phyloP scores from a whole-genome alignment of 495 filamentous ascomycete species.

The Penicillium silybi region DNA sequence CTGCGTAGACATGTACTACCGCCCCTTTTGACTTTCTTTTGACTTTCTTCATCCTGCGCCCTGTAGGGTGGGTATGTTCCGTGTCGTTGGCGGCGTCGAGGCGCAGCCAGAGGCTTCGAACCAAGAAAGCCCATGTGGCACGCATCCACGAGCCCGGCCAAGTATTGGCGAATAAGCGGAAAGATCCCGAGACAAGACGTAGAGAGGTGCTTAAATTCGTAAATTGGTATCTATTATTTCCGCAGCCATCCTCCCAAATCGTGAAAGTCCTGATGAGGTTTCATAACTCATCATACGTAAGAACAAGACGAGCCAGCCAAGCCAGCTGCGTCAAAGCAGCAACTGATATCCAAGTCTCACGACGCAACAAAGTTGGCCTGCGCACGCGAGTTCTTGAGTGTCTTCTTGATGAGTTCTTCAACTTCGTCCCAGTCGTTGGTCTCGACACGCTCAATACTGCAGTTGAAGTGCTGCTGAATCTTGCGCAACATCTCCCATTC shows the following conservation, averaged over 20 bases:
- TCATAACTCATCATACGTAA: conserved; percentile 32
- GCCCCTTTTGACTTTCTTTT: too few relatives aligned
- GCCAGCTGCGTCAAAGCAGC: background rate
- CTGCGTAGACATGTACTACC: too few relatives aligned
- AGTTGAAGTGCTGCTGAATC: conserved; percentile 70
- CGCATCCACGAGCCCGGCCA: too few relatives aligned
- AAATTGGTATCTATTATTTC: conserved; percentile 33
- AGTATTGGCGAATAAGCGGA: background rate
- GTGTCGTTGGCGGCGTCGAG: background rate
- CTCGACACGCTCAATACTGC: conserved; percentile 54
- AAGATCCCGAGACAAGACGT: background rate
- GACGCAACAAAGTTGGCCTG: conserved; percentile 48
- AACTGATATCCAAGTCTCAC: background rate
- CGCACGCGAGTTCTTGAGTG: conserved; percentile 77
- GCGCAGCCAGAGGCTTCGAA: background rate
- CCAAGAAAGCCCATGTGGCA: background rate
- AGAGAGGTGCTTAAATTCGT: conserved; percentile 4
- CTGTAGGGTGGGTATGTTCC: background rate
- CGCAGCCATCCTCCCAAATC: conserved; percentile 12
- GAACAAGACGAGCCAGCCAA: conserved; percentile 8
- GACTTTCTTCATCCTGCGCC: too few relatives aligned
- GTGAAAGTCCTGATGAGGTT: conserved; percentile 13
- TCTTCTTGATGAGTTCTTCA: conserved; percentile 73
- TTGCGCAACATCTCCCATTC: conserved; percentile 70
- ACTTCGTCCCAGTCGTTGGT: conserved; percentile 80